These are phyloP conservation scores for Chimonanthus praecox DNA, from an alignment of 164 flowering plant genomes.

Conservation along the genomic window DNA sequence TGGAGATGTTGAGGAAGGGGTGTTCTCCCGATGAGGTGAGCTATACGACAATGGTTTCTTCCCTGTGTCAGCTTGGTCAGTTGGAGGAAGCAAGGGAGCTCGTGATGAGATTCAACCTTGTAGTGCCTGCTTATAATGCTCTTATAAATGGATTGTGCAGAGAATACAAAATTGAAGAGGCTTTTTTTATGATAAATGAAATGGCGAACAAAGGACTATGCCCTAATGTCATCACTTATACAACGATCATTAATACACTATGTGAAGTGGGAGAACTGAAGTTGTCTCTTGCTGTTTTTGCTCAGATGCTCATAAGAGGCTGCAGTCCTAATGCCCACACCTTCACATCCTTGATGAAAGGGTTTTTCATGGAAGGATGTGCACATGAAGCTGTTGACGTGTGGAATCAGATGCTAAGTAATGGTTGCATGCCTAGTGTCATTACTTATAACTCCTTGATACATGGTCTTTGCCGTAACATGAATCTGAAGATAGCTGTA, in stretches of 20 bases:
- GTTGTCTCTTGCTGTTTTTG: slow-evolving; percentile 45
- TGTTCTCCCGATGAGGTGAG: slow-evolving; percentile 72
- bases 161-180: slow-evolving; percentile 35
- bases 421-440: slow-evolving; percentile 46
- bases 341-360: slow-evolving; percentile 60
- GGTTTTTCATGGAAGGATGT: slow-evolving; percentile 36
- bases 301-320: slow-evolving; percentile 59
- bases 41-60: slow-evolving; percentile 63
- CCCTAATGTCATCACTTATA: slow-evolving; percentile 71
- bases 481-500: slow-evolving; percentile 38
- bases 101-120: slow-evolving; percentile 30
- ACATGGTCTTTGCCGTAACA: slow-evolving; percentile 53
- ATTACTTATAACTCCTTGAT: slow-evolving; percentile 54
- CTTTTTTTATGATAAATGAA: slow-evolving; percentile 43
- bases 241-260: slow-evolving; percentile 52
- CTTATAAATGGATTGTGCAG: slow-evolving; percentile 55
- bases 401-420: slow-evolving; percentile 45
- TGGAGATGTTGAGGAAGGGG: slow-evolving; percentile 67
- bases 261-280: slow-evolving; percentile 40
- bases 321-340: slow-evolving; percentile 57
- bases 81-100: slow-evolving; percentile 67
- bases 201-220: slow-evolving; percentile 42
- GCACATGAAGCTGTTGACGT: slow-evolving; percentile 41
- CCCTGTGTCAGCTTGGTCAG: slow-evolving; percentile 60
- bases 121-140: slow-evolving; percentile 68